phyloP scores from a whole-genome alignment of 2,329 filamentous ascomycete species.

The Aspergillus bombycis region DNA sequence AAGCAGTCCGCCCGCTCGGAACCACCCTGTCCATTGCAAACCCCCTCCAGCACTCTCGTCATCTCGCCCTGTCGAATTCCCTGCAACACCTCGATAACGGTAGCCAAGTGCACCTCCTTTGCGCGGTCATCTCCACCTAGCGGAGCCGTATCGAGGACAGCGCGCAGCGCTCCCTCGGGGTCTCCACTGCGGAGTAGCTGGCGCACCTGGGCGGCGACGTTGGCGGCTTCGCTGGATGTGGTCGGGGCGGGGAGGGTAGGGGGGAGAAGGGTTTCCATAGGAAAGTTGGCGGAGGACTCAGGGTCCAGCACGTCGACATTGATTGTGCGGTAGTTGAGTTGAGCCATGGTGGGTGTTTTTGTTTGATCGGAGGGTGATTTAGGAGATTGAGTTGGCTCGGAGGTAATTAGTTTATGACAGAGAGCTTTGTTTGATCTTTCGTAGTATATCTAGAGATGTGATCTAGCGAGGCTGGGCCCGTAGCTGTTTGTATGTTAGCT shows the following conservation, averaged over 20 bases:
- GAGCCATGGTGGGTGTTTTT: constrained; percentile 37
- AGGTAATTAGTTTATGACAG: neutral
- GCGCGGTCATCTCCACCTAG: constrained; percentile 57
- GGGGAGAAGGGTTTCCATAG: constrained; percentile 79
- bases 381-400: constrained; percentile 1
- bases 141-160: constrained; percentile 82
- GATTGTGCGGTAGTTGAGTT: constrained; percentile 78
- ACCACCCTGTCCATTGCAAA: constrained; percentile 78
- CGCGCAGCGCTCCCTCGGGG: constrained; percentile 80
- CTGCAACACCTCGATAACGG: constrained; percentile 89
- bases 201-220: constrained; percentile 77
- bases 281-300: constrained; percentile 89
- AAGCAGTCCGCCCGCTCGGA: constrained; percentile 85
- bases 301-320: constrained; percentile 91
- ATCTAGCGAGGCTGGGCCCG: neutral
- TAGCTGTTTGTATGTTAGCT: neutral
- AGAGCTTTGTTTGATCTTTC: neutral
- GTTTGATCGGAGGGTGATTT: neutral
- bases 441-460: neutral
- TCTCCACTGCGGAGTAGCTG: constrained; percentile 87
- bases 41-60: constrained; percentile 80
- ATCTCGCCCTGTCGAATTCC: constrained; percentile 97
- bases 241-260: constrained; percentile 69
- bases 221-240: constrained; percentile 76
- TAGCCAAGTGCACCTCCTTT: constrained; percentile 85